These are phyloP conservation scores for Zoysia matrella DNA, from an alignment of 202 grass and related monocot genomes.

Conservation along the genomic window DNA sequence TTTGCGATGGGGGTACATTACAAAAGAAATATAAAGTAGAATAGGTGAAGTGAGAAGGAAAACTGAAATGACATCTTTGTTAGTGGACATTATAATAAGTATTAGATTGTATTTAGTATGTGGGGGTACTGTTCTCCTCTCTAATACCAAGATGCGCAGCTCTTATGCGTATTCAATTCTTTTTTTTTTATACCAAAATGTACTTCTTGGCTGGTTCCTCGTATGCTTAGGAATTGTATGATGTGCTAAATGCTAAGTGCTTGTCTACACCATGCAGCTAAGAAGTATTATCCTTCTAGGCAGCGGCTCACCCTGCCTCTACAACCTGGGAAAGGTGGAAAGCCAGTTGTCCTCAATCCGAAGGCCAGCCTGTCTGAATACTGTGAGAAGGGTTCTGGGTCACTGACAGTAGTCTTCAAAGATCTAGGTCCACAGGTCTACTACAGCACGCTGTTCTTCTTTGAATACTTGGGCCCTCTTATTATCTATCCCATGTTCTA, in stretches of 20 bases:
- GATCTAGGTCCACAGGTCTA: slow-evolving; percentile 81
- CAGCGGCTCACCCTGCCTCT: slow-evolving; percentile 78
- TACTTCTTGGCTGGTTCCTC: slow-evolving; percentile 15
- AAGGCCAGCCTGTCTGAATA: slow-evolving; percentile 78
- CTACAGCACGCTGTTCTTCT: slow-evolving; percentile 96
- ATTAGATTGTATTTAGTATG: no score
- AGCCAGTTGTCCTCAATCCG: slow-evolving; percentile 68
- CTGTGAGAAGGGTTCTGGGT: slow-evolving; percentile 66
- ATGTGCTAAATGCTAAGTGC: neutral
- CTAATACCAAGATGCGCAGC: no score
- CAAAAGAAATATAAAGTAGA: no score
- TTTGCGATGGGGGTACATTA: no score
- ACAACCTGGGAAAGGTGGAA: slow-evolving; percentile 60
- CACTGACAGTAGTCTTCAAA: slow-evolving; percentile 81
- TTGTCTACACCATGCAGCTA: slow-evolving; percentile 58
- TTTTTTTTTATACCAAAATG: slow-evolving; percentile 4
- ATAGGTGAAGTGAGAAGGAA: no score
- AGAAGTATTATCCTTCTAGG: slow-evolving; percentile 88
- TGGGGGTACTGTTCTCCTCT: no score
- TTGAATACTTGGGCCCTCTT: slow-evolving; percentile 87
- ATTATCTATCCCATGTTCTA: slow-evolving; percentile 94
- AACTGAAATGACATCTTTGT: no score
- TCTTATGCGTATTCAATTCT: no score
- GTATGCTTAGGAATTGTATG: neutral
- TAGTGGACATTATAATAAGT: no score